Percentiles rank a stretch among this genome's conserved stretches.
These are phyloP conservation scores for Phytopythium boreale DNA, from an alignment of 352 stramenopile species.

Conservation along the genomic window DNA sequence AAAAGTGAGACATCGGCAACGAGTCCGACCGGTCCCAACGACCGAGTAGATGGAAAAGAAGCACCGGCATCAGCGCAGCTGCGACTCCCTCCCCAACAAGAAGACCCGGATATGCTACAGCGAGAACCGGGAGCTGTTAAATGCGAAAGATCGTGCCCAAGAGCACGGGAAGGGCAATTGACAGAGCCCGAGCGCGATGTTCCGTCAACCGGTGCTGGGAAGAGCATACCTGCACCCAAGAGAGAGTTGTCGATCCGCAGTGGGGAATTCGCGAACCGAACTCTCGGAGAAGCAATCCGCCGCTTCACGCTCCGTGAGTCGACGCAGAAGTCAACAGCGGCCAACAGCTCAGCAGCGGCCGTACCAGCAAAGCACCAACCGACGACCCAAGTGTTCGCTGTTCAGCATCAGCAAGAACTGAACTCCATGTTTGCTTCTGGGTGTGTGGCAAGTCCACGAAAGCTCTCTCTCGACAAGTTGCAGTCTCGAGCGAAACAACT, in stretches of 20 bases:
- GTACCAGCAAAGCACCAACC: neutral
- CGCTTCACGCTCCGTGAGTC: constrained; percentile 45
- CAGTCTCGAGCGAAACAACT: neutral
- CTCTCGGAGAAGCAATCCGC: constrained; percentile 53
- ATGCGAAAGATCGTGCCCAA: neutral
- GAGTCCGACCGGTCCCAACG: neutral
- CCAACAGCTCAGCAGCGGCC: neutral
- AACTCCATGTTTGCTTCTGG: neutral
- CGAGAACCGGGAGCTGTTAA: neutral
- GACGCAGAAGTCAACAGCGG: neutral
- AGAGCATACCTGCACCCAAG: neutral
- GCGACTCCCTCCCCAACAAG: constrained; percentile 54
- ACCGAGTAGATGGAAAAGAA: neutral
- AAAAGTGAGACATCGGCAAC: neutral
- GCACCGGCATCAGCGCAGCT: neutral
- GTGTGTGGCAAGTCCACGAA: neutral
- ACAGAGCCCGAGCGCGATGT: neutral
- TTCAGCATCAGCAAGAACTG: neutral
- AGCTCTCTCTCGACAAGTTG: neutral
- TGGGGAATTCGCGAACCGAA: constrained; percentile 69
- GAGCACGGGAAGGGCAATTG: neutral
- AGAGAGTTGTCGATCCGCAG: constrained; percentile 21
- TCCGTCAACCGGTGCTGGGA: neutral
- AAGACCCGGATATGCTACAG: constrained; percentile 35
- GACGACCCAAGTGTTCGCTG: neutral